phyloP scores from a whole-genome alignment of 176 grass and related monocot genomes.

The Leersia perrieri region DNA sequence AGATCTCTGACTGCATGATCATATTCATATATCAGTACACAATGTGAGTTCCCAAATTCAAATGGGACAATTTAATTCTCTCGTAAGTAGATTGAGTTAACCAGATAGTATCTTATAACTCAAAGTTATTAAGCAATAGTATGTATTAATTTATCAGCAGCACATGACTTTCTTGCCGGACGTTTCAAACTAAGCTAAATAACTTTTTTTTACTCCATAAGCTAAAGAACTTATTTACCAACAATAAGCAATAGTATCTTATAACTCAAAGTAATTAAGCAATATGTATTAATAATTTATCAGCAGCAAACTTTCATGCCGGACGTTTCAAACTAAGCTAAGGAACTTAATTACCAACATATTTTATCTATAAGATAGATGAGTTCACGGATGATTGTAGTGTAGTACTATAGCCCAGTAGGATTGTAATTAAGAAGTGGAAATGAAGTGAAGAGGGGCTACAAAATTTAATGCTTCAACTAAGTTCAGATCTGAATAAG shows the following conservation, averaged over 20 bases:
- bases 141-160: background rate
- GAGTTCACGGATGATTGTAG: background rate
- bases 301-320: background rate
- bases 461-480: background rate
- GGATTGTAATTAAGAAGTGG: background rate
- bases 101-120: no score
- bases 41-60: constrained; percentile 18
- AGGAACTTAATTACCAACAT: constrained; percentile 5
- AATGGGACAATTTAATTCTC: background rate
- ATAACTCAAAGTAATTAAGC: background rate
- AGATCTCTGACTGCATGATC: constrained; percentile 76
- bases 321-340: background rate
- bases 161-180: background rate
- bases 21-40: background rate
- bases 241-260: no score
- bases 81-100: background rate
- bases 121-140: background rate
- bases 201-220: no score
- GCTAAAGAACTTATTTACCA: background rate
- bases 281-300: background rate
- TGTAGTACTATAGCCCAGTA: background rate
- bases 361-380: no score
- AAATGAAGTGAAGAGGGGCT: background rate
- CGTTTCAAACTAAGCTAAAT: no score
- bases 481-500: constrained; percentile 30